Conservation (phyloP, 331 rosid species). For the Erythrophleum ivorense region DNA sequence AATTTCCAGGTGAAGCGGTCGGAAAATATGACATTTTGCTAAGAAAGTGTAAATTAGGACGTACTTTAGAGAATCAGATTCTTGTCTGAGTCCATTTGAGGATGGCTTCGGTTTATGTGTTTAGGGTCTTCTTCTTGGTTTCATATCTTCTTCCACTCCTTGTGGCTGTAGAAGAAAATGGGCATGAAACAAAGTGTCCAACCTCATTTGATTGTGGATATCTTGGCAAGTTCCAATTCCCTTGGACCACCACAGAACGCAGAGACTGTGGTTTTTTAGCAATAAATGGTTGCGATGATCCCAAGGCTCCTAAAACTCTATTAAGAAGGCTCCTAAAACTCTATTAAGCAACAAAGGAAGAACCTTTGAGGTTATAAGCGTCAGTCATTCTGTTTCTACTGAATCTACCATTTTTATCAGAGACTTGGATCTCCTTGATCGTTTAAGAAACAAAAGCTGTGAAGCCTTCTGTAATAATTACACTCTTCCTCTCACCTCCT, state of each 20-base stretch:
- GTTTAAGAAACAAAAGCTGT: slow-evolving; percentile 25
- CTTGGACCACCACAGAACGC: slow-evolving; percentile 34
- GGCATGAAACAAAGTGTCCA: slow-evolving; percentile 36
- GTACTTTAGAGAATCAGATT: not conserved
- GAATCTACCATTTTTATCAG: slow-evolving; percentile 7
- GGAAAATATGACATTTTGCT: not conserved
- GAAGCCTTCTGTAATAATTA: not conserved
- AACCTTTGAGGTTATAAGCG: not conserved
- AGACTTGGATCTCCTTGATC: not conserved
- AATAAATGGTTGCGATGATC: slow-evolving; percentile 27
- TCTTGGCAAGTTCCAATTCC: slow-evolving; percentile 37
- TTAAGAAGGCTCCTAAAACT: not conserved
- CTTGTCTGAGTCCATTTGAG: not conserved
- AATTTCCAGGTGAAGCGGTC: not conserved
- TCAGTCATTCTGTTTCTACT: fast-evolving
- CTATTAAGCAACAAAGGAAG: not conserved
- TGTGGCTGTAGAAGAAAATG: not conserved
- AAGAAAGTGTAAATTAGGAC: not conserved
- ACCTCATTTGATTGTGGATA: slow-evolving; percentile 41
- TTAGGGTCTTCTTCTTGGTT: slow-evolving; percentile 24
- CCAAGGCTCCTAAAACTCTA: not conserved
- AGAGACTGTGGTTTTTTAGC: slow-evolving; percentile 41
- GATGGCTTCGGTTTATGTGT: slow-evolving; percentile 31
- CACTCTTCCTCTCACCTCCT: slow-evolving; percentile 33
- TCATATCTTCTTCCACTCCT: slow-evolving; percentile 1